Conservation (phyloP, 768 basidiomycete genomes). For the Clathrus columnatus region DNA sequence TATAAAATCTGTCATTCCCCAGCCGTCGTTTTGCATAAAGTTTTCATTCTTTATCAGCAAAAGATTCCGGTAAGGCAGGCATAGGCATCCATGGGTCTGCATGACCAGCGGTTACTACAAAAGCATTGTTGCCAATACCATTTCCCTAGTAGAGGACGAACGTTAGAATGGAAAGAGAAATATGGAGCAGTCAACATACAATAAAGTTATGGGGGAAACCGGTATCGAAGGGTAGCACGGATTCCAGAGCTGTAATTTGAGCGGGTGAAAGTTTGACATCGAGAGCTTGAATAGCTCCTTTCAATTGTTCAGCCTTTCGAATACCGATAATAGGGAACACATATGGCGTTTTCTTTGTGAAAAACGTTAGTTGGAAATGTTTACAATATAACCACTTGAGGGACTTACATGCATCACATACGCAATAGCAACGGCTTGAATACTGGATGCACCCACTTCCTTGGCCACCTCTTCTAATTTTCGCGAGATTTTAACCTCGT, state of each 20-base stretch:
- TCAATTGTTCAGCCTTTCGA: conserved; percentile 2
- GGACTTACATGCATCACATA: conserved; percentile 8
- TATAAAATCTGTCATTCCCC: no score
- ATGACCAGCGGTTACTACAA: background rate
- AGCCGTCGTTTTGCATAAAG: no score
- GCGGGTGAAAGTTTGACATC: conserved; percentile 6
- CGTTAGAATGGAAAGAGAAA: background rate
- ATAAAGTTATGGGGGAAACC: conserved; percentile 11
- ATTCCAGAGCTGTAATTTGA: conserved; percentile 9
- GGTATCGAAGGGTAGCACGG: conserved; percentile 4
- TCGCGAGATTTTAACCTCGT: no score
- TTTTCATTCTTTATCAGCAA: no score
- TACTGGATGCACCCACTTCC: conserved; percentile 36
- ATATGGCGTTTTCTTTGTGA: background rate
- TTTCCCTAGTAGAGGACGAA: conserved; percentile 2
- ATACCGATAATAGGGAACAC: no score
- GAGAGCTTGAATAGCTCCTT: conserved; percentile 13
- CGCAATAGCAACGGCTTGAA: conserved; percentile 6
- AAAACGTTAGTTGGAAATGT: background rate
- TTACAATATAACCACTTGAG: background rate
- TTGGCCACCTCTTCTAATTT: no score
- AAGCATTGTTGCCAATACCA: background rate
- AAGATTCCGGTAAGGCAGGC: no score
- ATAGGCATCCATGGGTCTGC: background rate
- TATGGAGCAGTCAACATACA: background rate